Percentiles rank a stretch among this genome's conserved stretches.
Evolutionary conservation across 1,139 yeast genomes (phyloP).

Genomic region (Nakaseomyces sp.): DNA sequence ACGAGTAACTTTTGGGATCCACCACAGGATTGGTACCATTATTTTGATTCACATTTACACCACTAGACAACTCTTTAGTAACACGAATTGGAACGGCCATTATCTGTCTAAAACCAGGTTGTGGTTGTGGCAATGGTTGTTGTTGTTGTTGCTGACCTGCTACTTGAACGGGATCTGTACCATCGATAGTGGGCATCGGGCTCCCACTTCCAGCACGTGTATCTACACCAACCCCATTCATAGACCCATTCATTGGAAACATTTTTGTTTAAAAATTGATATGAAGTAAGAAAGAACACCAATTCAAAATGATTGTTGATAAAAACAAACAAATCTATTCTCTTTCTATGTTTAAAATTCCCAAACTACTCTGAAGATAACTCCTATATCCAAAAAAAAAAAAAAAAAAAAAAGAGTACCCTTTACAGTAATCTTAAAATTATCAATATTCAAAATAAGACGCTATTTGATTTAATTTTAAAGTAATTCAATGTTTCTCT

Average conservation of each 20-base stretch:
- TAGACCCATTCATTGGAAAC: not conserved
- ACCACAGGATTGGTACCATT: slow-evolving; percentile 1
- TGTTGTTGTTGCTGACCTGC: too few species aligned
- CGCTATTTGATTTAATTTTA: too few species aligned
- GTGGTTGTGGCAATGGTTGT: not conserved
- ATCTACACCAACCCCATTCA: not conserved
- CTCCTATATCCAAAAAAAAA: too few species aligned
- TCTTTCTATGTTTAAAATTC: too few species aligned
- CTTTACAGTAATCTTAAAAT: too few species aligned
- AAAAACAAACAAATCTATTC: too few species aligned
- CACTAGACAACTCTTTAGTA: slow-evolving; percentile 25
- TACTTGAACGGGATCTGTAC: not conserved
- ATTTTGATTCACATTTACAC: slow-evolving; percentile 10
- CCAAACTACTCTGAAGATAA: too few species aligned
- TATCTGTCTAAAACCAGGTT: slow-evolving; percentile 17
- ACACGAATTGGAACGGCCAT: slow-evolving; percentile 28
- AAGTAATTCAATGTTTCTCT: too few species aligned
- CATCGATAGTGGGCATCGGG: slow-evolving; percentile 3
- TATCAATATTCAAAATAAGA: too few species aligned
- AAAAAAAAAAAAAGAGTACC: too few species aligned
- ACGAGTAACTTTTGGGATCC: slow-evolving; percentile 24
- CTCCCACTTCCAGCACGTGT: slow-evolving; percentile 1
- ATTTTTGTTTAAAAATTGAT: not conserved
- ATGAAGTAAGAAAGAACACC: too few species aligned
- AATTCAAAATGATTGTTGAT: too few species aligned